Evolutionary conservation across 768 basidiomycete species (phyloP).

Genomic region (Trametes cubensis): DNA sequence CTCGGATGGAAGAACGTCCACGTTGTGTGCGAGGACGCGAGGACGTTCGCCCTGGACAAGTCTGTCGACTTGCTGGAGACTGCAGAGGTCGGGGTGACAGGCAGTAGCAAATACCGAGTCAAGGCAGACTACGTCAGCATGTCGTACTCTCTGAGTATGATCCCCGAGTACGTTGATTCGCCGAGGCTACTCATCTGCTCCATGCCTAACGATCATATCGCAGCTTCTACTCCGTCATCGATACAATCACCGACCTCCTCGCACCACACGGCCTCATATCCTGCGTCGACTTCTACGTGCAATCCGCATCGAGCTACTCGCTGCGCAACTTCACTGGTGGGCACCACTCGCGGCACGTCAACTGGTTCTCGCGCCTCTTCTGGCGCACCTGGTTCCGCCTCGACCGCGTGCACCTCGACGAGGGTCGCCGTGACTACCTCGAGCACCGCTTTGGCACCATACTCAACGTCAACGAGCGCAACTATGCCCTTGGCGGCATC

Average conservation of each 20-base stretch:
- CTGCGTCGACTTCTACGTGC: conserved; percentile 27
- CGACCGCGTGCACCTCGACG: conserved; percentile 48
- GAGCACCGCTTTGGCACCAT: conserved; percentile 79
- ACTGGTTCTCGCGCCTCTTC: conserved; percentile 28
- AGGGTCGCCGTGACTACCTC: conserved; percentile 67
- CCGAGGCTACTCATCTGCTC: conserved; percentile 33
- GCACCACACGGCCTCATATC: conserved; percentile 44
- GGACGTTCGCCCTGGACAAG: conserved; percentile 62
- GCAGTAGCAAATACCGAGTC: conserved; percentile 46
- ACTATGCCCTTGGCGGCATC: conserved; percentile 55
- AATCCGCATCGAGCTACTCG: conserved; percentile 23
- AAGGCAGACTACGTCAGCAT: conserved; percentile 48
- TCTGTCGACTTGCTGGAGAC: conserved; percentile 46
- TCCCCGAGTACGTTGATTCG: conserved; percentile 33
- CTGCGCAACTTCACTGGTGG: conserved; percentile 25
- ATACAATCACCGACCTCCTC: conserved; percentile 67
- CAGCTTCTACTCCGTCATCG: conserved; percentile 65
- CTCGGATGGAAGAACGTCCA: conserved; percentile 76
- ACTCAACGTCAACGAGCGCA: conserved; percentile 74
- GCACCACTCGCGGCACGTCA: conserved; percentile 24
- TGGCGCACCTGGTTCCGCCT: conserved; percentile 28
- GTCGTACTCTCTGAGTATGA: conserved; percentile 62
- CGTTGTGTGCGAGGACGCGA: conserved; percentile 73
- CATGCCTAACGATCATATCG: conserved; percentile 40
- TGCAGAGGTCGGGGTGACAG: conserved; percentile 41